Evolutionary conservation across 2,329 filamentous ascomycete species (phyloP).

Genomic region (Fusarium cyanostomum): DNA sequence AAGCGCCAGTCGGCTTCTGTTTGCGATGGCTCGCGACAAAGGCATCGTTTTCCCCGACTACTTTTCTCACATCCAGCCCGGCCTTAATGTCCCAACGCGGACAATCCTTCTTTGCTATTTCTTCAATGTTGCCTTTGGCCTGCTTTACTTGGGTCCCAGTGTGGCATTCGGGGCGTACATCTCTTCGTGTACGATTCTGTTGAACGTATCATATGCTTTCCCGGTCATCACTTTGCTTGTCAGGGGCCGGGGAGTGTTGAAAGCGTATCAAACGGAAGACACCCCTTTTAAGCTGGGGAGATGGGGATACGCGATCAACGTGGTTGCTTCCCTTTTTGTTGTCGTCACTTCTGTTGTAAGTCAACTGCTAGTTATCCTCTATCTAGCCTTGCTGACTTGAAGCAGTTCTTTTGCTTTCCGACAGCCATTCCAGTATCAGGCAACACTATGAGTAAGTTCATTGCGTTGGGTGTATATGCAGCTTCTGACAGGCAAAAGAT

Average conservation of each 20-base stretch:
- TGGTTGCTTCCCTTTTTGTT: slow-evolving; percentile 14
- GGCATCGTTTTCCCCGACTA: slow-evolving; percentile 7
- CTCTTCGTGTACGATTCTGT: slow-evolving; percentile 20
- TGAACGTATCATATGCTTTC: slow-evolving; percentile 23
- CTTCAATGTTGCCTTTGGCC: slow-evolving; percentile 20
- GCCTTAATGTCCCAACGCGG: slow-evolving; percentile 7
- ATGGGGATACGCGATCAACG: slow-evolving; percentile 12
- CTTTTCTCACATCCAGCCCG: slow-evolving; percentile 15
- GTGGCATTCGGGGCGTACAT: slow-evolving; percentile 25
- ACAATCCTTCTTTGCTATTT: slow-evolving; percentile 7
- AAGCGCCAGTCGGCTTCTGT: slow-evolving; percentile 53
- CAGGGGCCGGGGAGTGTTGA: not conserved
- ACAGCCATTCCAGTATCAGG: slow-evolving; percentile 15
- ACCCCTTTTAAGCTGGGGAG: slow-evolving; percentile 16
- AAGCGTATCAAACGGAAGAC: not conserved
- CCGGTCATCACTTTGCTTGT: slow-evolving; percentile 13
- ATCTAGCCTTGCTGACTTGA: not conserved
- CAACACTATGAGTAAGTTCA: slow-evolving; percentile 20
- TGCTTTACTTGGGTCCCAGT: slow-evolving; percentile 17
- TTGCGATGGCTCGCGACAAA: slow-evolving; percentile 40
- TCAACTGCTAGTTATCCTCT: not conserved
- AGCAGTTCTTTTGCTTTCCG: slow-evolving; percentile 26
- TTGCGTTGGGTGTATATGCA: fast-evolving
- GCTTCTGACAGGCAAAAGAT: slow-evolving; percentile 31
- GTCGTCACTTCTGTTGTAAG: slow-evolving; percentile 15